A percentile compares a stretch with the other conserved stretches of the same genome.
Evolutionary conservation across 2,329 filamentous ascomycete genomes (phyloP).

Genomic region (Lithohypha guttulata): DNA sequence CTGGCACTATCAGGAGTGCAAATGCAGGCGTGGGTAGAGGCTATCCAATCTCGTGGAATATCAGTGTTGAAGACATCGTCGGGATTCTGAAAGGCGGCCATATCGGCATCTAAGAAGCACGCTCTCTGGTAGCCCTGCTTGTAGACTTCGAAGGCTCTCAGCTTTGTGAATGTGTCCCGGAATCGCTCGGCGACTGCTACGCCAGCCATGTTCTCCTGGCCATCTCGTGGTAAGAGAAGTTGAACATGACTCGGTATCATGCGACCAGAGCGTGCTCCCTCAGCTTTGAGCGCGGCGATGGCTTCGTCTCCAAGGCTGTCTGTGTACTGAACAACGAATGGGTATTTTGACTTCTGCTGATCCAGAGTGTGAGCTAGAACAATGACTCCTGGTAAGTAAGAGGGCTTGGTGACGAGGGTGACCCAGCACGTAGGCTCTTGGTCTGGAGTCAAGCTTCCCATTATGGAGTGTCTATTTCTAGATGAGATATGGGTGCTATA

Average conservation of each 20-base stretch:
- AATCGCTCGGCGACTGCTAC: constrained; percentile 40
- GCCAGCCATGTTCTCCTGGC: constrained; percentile 26
- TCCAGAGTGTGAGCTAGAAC: constrained; percentile 40
- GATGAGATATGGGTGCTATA: too few relatives aligned
- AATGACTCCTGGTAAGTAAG: constrained; percentile 43
- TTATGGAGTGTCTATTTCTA: neutral
- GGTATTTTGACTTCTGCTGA: constrained; percentile 36
- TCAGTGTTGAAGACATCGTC: constrained; percentile 35
- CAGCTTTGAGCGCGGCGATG: constrained; percentile 33
- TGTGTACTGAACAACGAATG: constrained; percentile 42
- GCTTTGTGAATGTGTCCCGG: constrained; percentile 45
- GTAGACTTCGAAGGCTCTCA: constrained; percentile 41
- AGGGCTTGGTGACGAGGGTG: constrained; percentile 42
- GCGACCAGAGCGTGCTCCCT: constrained; percentile 30
- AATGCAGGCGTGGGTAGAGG: constrained; percentile 42
- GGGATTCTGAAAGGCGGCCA: constrained; percentile 36
- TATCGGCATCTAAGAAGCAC: constrained; percentile 45
- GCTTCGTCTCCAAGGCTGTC: constrained; percentile 31
- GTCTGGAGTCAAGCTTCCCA: constrained; percentile 7
- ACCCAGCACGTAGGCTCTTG: constrained; percentile 32
- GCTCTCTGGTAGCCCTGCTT: constrained; percentile 29
- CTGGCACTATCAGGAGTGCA: constrained; percentile 42
- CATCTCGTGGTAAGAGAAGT: constrained; percentile 30
- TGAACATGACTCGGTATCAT: constrained; percentile 32
- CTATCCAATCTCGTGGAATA: constrained; percentile 35